phyloP scores from a whole-genome alignment of 345 rosid genomes.

The Eutrema heterophyllum region DNA sequence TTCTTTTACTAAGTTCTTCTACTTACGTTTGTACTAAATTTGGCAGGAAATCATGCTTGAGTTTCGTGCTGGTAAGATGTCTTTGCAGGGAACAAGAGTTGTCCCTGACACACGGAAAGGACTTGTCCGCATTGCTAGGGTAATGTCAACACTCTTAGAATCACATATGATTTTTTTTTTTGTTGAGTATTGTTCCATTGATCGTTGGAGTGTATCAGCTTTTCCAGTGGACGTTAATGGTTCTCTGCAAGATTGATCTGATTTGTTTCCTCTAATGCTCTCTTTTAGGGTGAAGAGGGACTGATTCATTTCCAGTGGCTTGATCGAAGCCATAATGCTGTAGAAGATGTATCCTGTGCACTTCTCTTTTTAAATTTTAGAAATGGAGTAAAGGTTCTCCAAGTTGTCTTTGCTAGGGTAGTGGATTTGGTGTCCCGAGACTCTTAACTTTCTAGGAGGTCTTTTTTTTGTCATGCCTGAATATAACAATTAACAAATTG shows the following conservation, averaged over 20 bases:
- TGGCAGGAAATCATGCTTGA: conserved; percentile 74
- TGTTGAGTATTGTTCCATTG: background rate
- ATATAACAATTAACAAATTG: background rate
- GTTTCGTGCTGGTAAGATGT: conserved; percentile 98
- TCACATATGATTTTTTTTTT: background rate
- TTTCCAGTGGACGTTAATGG: background rate
- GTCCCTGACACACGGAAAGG: conserved; percentile 89
- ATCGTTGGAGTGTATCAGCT: background rate
- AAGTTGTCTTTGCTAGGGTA: background rate
- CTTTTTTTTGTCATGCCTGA: background rate
- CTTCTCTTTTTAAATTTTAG: background rate
- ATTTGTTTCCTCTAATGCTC: background rate
- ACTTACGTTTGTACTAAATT: background rate
- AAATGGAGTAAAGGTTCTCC: background rate
- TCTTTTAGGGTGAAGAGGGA: conserved; percentile 79
- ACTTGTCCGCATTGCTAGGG: conserved; percentile 77
- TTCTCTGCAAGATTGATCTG: background rate
- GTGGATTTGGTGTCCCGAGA: background rate
- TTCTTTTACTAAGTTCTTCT: background rate
- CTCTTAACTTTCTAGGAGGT: background rate
- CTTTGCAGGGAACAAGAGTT: conserved; percentile 70
- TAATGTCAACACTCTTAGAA: conserved; percentile 21
- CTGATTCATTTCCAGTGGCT: conserved; percentile 92
- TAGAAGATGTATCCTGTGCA: conserved; percentile 84
- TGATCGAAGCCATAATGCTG: conserved; percentile 57